Evolutionary conservation across 345 rosid genomes (phyloP).

Genomic region (Cardamine chenopodiifolia): DNA sequence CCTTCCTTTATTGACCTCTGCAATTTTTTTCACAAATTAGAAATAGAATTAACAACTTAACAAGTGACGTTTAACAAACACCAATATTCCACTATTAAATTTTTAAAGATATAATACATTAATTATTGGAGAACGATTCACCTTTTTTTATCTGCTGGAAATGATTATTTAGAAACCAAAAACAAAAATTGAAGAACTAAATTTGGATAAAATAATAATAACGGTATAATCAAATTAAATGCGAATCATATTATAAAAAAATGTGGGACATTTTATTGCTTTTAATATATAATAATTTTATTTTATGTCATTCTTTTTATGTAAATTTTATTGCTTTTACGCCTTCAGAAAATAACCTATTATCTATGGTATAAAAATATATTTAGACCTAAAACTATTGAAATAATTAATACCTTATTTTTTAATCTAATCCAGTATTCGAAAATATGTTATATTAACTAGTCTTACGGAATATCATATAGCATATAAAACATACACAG

Average conservation of each 20-base stretch:
- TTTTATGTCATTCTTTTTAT: too few relatives aligned
- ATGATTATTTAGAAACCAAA: too few relatives aligned
- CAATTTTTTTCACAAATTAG: background rate
- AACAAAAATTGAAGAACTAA: background rate
- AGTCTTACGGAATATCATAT: too few relatives aligned
- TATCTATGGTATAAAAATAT: too few relatives aligned
- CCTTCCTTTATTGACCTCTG: background rate
- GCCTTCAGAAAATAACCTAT: too few relatives aligned
- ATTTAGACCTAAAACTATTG: too few relatives aligned
- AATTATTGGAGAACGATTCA: background rate
- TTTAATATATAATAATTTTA: too few relatives aligned
- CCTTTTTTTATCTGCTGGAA: background rate
- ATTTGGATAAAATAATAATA: background rate
- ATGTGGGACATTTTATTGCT: background rate
- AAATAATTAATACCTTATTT: too few relatives aligned
- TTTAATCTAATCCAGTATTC: too few relatives aligned
- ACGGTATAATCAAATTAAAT: background rate
- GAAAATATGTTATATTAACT: too few relatives aligned
- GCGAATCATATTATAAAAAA: background rate
- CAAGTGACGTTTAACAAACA: slow-evolving; percentile 2
- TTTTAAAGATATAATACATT: background rate
- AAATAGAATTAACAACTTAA: background rate
- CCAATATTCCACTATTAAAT: background rate
- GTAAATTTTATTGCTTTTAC: too few relatives aligned
- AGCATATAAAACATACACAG: too few relatives aligned